Evolutionary conservation across 140 eudicot species (phyloP), one percentile per base, ranked within the genome.

Genomic region (Flaveria floridana): DNA sequence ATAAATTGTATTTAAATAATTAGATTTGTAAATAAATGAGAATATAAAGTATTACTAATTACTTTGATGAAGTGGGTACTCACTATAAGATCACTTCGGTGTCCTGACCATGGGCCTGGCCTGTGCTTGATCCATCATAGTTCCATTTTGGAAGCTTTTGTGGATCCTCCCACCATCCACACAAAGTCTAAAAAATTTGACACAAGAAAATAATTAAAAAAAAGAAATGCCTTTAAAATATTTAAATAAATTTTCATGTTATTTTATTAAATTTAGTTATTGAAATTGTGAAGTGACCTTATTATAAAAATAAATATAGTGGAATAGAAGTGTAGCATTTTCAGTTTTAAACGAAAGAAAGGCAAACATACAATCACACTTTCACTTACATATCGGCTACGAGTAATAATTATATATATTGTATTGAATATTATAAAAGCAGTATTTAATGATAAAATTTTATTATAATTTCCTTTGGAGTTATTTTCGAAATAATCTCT

Each of bases 71-170:
- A 64, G 21, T 3, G 14, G 23, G 4, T 48, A 69, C 78, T 23
- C 21, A 86, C 95, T 82, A 74, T 57, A 86, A 68, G 82, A 86
- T 88, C 25, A 88, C 89, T 89, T 89, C 89, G 56, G 91, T 89
- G 68, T 89, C 92, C 9, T 72, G 77, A 46, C 95, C 95, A 11
- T 78, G 80, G 59, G 91, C 91, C 72, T 89, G 95, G 9, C 92
- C 88, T 0, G 95, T 86, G 85, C 95, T 89, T 8, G 79, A 84
- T 12, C 91, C 95, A 73, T 89, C 95, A 37, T 86, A 89, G 61
- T 86, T 89, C 91, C 95, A 89, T 55, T 86, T 86, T 16, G 91
- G 95, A 26, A 89, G 91, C 82, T 86, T 81, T 55, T 76, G 68
- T 19, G 91, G 85, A 61, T 86, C 89, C 10, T 46, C 66, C 14